Conservation (phyloP, 129 eudicot species). For the Saussurea involucrata region DNA sequence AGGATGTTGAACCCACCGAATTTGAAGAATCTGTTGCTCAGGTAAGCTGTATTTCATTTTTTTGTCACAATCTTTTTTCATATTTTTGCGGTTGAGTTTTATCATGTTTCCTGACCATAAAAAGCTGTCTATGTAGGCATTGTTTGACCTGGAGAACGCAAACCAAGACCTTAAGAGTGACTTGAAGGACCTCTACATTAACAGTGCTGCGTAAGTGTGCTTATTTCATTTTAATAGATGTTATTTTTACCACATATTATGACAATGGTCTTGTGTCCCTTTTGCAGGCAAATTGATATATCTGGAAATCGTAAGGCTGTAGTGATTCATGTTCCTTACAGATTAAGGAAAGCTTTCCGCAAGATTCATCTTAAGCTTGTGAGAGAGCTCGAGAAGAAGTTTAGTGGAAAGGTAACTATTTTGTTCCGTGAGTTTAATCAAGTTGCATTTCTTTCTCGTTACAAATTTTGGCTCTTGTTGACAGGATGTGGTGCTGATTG, state of each 20-base stretch:
- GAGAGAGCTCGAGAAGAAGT: constrained; percentile 96
- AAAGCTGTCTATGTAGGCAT: constrained; percentile 30
- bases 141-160: constrained; percentile 66
- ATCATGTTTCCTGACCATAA: neutral
- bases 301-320: constrained; percentile 80
- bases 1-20: constrained; percentile 72
- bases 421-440: neutral
- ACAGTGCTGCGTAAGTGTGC: constrained; percentile 41
- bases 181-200: constrained; percentile 68
- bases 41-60: constrained; percentile 20
- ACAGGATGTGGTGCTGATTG: constrained; percentile 71
- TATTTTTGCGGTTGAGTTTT: neutral
- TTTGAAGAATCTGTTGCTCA: constrained; percentile 81
- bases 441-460: neutral
- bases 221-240: neutral
- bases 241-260: neutral
- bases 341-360: constrained; percentile 85
- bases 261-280: neutral
- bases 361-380: constrained; percentile 79
- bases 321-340: constrained; percentile 80
- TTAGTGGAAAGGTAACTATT: constrained; percentile 75
- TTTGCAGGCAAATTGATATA: constrained; percentile 70
- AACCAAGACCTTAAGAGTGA: constrained; percentile 69
- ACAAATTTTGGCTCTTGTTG: neutral
- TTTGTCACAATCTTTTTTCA: neutral